Evolutionary conservation across 192 early-diverging fungal genomes (phyloP), one percentile per base, ranked within the genome.

Genomic region (Fimicolochytrium jonesii): DNA sequence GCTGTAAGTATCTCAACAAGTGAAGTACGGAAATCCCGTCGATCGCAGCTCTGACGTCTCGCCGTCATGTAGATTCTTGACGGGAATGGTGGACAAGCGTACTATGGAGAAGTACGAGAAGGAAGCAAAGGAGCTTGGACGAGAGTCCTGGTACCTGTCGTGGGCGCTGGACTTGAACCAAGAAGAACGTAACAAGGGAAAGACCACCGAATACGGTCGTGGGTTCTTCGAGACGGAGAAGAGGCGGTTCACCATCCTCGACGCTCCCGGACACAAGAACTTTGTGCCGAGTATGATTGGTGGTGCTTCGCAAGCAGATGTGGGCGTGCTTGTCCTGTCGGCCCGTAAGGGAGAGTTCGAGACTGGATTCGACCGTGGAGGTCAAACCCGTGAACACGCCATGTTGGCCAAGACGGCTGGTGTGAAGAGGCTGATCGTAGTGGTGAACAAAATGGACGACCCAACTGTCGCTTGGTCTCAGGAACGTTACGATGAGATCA

Each of bases 391-490:
- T 65, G 97, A 99, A 78, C 97, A 99, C 73, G 92, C 94, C 23
- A 78, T 95, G 75, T 70, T 99, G 69, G 94, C 89, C 57, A 98
- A 96, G 84, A 96, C 93, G 20, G 86, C 89, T n/a, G 95, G 97
- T 47, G 90, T 99, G 59, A 93, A 92, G 77, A 47, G 88, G 42
- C 66, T 99, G 52, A 80, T 99, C 49, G 81, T 96, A 51, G 97
- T 88, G 32, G 86, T 99, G 74, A 99, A 99, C 86, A 99, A 99
- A 86, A 99, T 99, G 97, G 97, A 99, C 67, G 97, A 99, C 64
- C 82, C 88, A 15, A 99, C 97, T 6, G 97, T 99, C 35, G 53
- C 72, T 44, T 99, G 95, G 95, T 77, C 85, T 69, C 88, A 97
- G 83, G 89, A 77, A 51, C 76, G 90, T 76, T 99, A 94, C 72